A percentile compares a stretch with the other conserved stretches of the same genome.
Evolutionary conservation across 495 filamentous ascomycete genomes (phyloP).

Genomic region (Symbiotaphrina buchneri): DNA sequence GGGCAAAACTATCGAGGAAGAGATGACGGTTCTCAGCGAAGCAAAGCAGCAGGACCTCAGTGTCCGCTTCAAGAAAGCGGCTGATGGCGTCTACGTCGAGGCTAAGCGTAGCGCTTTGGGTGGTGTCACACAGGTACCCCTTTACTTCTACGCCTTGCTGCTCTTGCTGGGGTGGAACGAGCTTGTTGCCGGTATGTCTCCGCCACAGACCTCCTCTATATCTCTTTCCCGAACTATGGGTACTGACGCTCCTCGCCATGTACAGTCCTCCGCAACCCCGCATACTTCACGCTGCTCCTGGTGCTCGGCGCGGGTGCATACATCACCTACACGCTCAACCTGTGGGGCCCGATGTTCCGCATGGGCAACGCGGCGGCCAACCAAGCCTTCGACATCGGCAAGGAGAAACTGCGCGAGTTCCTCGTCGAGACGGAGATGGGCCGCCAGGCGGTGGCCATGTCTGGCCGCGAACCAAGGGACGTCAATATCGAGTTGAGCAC

Average conservation of each 20-base stretch:
- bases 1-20: slow-evolving; percentile 79
- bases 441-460: slow-evolving; percentile 58
- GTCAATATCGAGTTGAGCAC: slow-evolving; percentile 32
- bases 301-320: slow-evolving; percentile 55
- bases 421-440: slow-evolving; percentile 62
- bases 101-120: slow-evolving; percentile 92
- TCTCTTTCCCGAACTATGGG: neutral
- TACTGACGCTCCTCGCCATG: slow-evolving; percentile 5
- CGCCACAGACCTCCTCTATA: neutral
- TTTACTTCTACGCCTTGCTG: slow-evolving; percentile 82
- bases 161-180: slow-evolving; percentile 94
- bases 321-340: slow-evolving; percentile 75
- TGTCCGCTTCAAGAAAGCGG: slow-evolving; percentile 91
- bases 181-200: slow-evolving; percentile 56
- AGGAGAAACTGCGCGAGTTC: slow-evolving; percentile 71
- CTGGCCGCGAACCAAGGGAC: slow-evolving; percentile 13
- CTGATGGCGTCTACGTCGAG: slow-evolving; percentile 92
- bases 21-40: slow-evolving; percentile 83
- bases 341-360: slow-evolving; percentile 86
- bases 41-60: slow-evolving; percentile 71
- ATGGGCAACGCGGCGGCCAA: slow-evolving; percentile 76
- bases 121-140: slow-evolving; percentile 77
- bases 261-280: slow-evolving; percentile 71
- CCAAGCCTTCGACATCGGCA: slow-evolving; percentile 75
- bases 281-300: slow-evolving; percentile 77